Conservation (phyloP, 2,329 filamentous ascomycete genomes). For the Sarocladiaceae sp. region DNA sequence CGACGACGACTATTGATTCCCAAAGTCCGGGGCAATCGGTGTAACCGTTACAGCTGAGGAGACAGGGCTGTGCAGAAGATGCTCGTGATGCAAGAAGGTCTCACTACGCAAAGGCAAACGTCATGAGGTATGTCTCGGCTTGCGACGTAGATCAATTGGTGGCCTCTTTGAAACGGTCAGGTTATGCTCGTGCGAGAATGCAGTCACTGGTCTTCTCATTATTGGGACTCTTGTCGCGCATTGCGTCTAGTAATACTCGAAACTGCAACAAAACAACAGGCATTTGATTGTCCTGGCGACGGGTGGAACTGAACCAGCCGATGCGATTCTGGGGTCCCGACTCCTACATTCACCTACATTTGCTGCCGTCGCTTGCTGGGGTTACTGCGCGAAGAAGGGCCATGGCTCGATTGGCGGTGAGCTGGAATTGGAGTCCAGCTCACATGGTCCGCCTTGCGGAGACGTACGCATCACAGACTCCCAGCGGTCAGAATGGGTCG, state of each 20-base stretch:
- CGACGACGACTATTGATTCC: not conserved
- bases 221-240: too few species aligned
- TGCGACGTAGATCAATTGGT: too few species aligned
- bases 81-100: too few species aligned
- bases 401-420: constrained; percentile 7
- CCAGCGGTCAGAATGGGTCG: not conserved
- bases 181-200: too few species aligned
- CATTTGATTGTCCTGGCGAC: constrained; percentile 5
- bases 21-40: not conserved
- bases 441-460: too few species aligned
- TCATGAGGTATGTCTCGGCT: too few species aligned
- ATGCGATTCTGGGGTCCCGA: not conserved
- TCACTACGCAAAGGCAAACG: too few species aligned
- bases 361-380: not conserved
- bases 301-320: not conserved
- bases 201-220: too few species aligned
- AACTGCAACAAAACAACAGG: constrained; percentile 2
- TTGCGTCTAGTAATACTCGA: constrained; percentile 3
- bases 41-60: not conserved
- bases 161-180: too few species aligned
- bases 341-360: not conserved
- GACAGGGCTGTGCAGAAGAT: not conserved
- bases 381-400: not conserved
- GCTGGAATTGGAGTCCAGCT: too few species aligned
- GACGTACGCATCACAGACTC: too few species aligned